These are phyloP conservation scores for Clavaria fumosa DNA, from an alignment of 768 basidiomycete species.

Conservation along the genomic window DNA sequence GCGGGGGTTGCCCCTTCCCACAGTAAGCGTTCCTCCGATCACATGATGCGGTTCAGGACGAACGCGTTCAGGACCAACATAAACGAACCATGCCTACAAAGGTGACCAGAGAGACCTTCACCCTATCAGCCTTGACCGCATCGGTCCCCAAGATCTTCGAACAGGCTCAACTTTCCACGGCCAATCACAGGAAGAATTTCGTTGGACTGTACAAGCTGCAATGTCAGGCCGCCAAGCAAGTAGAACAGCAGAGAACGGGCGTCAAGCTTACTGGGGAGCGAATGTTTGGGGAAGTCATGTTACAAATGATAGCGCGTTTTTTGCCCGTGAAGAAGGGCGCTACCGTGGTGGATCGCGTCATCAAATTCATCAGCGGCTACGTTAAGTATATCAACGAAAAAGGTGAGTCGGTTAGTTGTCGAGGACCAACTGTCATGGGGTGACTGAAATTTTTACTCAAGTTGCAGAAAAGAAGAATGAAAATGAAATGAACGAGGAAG, in stretches of 20 bases:
- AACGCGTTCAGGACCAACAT: no score
- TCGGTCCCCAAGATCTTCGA: constrained; percentile 56
- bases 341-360: constrained; percentile 51
- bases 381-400: constrained; percentile 61
- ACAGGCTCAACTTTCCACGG: constrained; percentile 54
- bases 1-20: no score
- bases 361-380: constrained; percentile 76
- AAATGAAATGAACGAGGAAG: constrained; percentile 24
- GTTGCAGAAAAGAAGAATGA: constrained; percentile 26
- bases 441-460: constrained; percentile 9
- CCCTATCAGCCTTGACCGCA: background rate
- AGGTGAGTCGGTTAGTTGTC: constrained; percentile 28
- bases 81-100: no score
- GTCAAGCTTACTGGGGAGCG: constrained; percentile 58
- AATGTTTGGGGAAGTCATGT: constrained; percentile 53
- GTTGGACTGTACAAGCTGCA: constrained; percentile 75
- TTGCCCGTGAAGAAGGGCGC: constrained; percentile 72
- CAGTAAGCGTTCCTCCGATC: no score
- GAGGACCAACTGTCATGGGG: background rate
- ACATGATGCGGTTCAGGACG: no score
- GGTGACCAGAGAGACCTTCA: no score
- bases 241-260: constrained; percentile 29
- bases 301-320: constrained; percentile 41
- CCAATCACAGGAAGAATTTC: constrained; percentile 84
- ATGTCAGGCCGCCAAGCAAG: constrained; percentile 38